Evolutionary conservation across 495 filamentous ascomycete species (phyloP).

Genomic region (Trypethelium eluteriae): DNA sequence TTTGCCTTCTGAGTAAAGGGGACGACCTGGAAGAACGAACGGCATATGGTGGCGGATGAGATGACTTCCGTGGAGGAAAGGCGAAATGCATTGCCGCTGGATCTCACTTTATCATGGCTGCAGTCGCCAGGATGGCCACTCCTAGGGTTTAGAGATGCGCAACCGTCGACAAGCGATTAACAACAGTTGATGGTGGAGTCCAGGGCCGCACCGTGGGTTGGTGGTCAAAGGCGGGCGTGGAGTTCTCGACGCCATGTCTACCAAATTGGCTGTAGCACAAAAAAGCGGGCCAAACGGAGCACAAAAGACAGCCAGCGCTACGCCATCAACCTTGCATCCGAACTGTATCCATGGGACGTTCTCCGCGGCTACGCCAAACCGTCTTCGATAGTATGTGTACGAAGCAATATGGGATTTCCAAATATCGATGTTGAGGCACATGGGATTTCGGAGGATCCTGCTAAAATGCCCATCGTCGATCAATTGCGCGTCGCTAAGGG

Average conservation of each 20-base stretch:
- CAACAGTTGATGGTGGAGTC: no score
- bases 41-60: constrained; percentile 55
- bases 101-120: constrained; percentile 1
- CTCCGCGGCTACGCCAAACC: no score
- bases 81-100: constrained; percentile 72
- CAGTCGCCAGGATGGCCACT: neutral
- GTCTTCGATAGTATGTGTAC: no score
- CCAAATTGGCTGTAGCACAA: neutral
- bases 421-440: neutral
- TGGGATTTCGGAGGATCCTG: neutral
- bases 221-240: neutral
- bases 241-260: neutral
- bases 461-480: neutral
- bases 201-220: neutral
- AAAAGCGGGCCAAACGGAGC: neutral
- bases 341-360: no score
- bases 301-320: no score
- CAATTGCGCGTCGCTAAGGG: neutral
- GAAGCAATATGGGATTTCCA: neutral
- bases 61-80: constrained; percentile 73
- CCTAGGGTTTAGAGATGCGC: neutral
- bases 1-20: constrained; percentile 52
- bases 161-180: no score
- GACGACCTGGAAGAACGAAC: constrained; percentile 48
- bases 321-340: no score